Base-by-base conservation (phyloP, 108 stramenopile species). In the Fragilariopsis cylindrus region DNA sequence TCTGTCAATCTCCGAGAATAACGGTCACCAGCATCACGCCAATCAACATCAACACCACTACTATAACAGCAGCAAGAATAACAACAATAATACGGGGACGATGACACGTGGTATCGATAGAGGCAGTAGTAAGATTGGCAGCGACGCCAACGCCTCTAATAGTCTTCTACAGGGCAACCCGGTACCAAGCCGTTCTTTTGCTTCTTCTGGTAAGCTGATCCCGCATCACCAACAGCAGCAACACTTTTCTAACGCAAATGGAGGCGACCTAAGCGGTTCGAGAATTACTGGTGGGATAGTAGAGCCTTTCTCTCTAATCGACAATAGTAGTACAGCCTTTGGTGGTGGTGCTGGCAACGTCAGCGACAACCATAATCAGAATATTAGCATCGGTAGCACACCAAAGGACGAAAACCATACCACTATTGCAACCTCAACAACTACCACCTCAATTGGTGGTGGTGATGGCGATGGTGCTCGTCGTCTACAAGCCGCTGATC, bases 1-100 rank as follows among this genome's bases (percentile, higher is more conserved):
- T 63, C 4, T 63, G 62, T 63, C 62, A 6, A 45, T 44, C 12
- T 45, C 41, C n/a, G 62, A 63, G 2, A 63, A 13, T 45, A 63
- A 0, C 62, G 46, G 30, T 6, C 18, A 13, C 1, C 7, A 16
- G 12, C 57, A 8, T 57, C 57, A 57, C 57, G 13, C 15, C 52
- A 16, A 57, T 21, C 57, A 57, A 13, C 57, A 57, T 7, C 57
- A 57, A 57, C 21, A 30, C 21, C 21, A 30, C 21, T 30, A 30
- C 21, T 0, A 30, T 30, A 30, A 30, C 21, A 30, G 21, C 21
- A 30, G 21, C 21, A 30, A 30, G 1, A 30, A 30, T 30, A 30
- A 30, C 21, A 30, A 30, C 21, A 30, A 30, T 30, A 30, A 30
- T 30, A 30, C 21, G 21, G 21, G 21, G 21, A 30, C 21, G 21